These are phyloP conservation scores for Scheffersomyces coipomensis DNA, from an alignment of 805 yeast genomes.

Conservation along the genomic window DNA sequence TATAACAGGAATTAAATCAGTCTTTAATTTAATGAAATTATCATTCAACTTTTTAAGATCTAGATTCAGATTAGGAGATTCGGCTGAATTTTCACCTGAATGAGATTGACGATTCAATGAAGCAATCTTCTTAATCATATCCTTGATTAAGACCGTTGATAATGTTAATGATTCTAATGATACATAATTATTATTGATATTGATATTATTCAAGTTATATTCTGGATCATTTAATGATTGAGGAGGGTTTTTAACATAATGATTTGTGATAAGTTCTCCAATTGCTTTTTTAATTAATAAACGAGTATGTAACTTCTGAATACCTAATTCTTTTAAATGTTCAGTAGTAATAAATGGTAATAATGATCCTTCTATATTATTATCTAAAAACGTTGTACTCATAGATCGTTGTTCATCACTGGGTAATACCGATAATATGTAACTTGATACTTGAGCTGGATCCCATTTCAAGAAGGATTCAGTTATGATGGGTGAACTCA, in stretches of 20 bases:
- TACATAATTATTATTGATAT: conserved; percentile 35
- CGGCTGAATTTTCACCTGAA: not conserved
- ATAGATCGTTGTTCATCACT: conserved; percentile 17
- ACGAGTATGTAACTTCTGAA: conserved; percentile 51
- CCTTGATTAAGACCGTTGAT: conserved; percentile 34
- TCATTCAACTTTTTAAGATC: conserved; percentile 48
- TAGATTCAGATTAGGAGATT: conserved; percentile 13
- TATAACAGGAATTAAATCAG: conserved; percentile 64
- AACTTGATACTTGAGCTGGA: conserved; percentile 43
- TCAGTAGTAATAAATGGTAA: conserved; percentile 66
- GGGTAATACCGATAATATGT: conserved; percentile 22
- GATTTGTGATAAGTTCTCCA: conserved; percentile 46
- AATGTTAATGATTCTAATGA: conserved; percentile 35
- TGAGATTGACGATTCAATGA: conserved; percentile 15
- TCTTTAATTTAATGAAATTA: conserved; percentile 54
- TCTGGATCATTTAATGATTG: conserved; percentile 24
- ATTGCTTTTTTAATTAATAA: conserved; percentile 60
- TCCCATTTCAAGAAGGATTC: conserved; percentile 45
- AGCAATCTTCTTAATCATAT: conserved; percentile 27
- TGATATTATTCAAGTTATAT: conserved; percentile 26
- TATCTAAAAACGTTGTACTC: conserved; percentile 41
- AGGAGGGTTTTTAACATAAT: conserved; percentile 25
- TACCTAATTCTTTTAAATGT: conserved; percentile 74
- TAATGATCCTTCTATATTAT: conserved; percentile 72
- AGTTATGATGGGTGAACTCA: conserved; percentile 13